Percentiles rank a stretch among this genome's conserved stretches.
Conservation (phyloP, 768 basidiomycete genomes). For the Rhizopogon sp. region DNA sequence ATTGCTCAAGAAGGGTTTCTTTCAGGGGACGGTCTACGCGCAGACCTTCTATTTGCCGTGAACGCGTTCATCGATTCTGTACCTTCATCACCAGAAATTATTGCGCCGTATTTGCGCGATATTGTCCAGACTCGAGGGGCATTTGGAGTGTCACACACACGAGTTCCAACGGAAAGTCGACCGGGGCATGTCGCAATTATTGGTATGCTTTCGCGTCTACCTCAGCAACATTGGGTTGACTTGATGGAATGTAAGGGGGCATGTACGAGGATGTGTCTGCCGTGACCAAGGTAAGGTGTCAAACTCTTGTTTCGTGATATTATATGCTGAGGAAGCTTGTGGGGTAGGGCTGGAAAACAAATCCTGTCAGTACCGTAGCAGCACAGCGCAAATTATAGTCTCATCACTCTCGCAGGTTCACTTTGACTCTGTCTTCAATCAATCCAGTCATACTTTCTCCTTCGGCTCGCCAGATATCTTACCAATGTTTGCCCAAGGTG, state of each 20-base stretch:
- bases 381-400: background rate
- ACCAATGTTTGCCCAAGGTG: constrained; percentile 82
- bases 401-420: constrained; percentile 39
- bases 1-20: background rate
- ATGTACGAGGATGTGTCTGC: constrained; percentile 92
- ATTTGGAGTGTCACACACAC: constrained; percentile 81
- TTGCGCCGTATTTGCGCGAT: constrained; percentile 71
- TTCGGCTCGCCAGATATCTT: constrained; percentile 89
- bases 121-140: constrained; percentile 65
- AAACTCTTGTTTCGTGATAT: background rate
- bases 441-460: constrained; percentile 69
- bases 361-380: constrained; percentile 47
- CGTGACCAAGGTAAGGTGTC: constrained; percentile 62
- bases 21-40: constrained; percentile 77
- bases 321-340: background rate
- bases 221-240: constrained; percentile 1
- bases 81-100: constrained; percentile 49
- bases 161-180: constrained; percentile 83
- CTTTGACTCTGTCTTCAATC: constrained; percentile 88
- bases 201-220: constrained; percentile 33
- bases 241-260: constrained; percentile 44
- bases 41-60: constrained; percentile 68
- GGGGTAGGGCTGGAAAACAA: constrained; percentile 76
- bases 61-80: constrained; percentile 47
- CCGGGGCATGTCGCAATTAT: constrained; percentile 90